A percentile compares a stretch with the other conserved stretches of the same genome.
Conservation (phyloP, 768 basidiomycete species). For the Hypsizygus marmoreus region DNA sequence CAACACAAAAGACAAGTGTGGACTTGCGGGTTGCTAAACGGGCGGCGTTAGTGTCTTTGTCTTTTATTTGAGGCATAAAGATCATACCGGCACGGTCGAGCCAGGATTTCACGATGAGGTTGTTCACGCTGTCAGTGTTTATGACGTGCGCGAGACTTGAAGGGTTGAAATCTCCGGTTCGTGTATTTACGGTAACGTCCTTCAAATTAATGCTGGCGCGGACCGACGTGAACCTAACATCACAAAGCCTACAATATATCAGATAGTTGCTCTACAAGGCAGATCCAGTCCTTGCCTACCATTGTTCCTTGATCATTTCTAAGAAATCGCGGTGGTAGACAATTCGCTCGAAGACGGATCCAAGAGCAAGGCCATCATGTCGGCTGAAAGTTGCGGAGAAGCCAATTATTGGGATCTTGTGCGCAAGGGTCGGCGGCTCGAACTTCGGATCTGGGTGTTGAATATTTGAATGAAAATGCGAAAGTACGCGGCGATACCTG, state of each 20-base stretch:
- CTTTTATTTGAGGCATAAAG: background rate
- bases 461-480: conserved; percentile 75
- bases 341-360: conserved; percentile 86
- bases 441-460: conserved; percentile 50
- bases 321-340: conserved; percentile 92
- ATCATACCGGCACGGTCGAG: conserved; percentile 77
- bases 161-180: conserved; percentile 81
- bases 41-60: conserved; percentile 6
- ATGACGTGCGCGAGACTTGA: conserved; percentile 78
- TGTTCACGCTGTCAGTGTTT: conserved; percentile 78
- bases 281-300: conserved; percentile 43
- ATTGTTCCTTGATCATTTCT: conserved; percentile 91
- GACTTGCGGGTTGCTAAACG: conserved; percentile 75
- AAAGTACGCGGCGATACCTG: conserved; percentile 81
- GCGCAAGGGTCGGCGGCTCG: conserved; percentile 35
- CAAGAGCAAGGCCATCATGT: conserved; percentile 87
- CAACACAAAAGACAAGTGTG: conserved; percentile 91
- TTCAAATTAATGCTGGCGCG: conserved; percentile 71
- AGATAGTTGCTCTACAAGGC: conserved; percentile 19
- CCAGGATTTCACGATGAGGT: conserved; percentile 81
- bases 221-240: conserved; percentile 84
- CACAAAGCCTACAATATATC: conserved; percentile 64
- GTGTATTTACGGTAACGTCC: conserved; percentile 62
- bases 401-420: conserved; percentile 81
- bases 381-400: conserved; percentile 95